Evolutionary conservation across 1,284 basidiomycete species (phyloP).

Genomic region (Ganoderma meredithae): DNA sequence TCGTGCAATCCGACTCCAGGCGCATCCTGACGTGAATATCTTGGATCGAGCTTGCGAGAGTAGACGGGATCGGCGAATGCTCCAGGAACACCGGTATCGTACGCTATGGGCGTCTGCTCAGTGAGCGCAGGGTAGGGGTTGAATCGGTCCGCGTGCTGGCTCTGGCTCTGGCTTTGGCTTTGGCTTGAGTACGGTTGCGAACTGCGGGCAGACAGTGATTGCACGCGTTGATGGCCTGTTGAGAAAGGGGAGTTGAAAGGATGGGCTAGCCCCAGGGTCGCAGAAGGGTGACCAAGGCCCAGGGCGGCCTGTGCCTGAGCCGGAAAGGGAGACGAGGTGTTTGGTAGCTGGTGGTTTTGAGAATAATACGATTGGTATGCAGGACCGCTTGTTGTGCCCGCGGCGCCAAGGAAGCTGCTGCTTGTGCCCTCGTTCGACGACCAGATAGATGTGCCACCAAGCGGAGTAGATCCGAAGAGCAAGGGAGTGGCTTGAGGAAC

Average conservation of each 20-base stretch:
- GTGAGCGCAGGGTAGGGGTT: constrained; percentile 27
- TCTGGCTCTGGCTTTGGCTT: constrained; percentile 20
- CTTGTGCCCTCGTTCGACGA: constrained; percentile 31
- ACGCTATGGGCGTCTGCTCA: constrained; percentile 25
- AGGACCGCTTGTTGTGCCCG: constrained; percentile 21
- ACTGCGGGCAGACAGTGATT: constrained; percentile 31
- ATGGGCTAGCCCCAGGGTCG: constrained; percentile 13
- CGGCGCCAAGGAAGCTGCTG: constrained; percentile 23
- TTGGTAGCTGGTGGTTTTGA: constrained; percentile 8
- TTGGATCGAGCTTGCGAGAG: constrained; percentile 23
- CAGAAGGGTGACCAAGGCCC: constrained; percentile 16
- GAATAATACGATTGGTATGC: constrained; percentile 16
- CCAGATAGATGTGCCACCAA: constrained; percentile 42
- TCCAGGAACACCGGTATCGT: constrained; percentile 32
- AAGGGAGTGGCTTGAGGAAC: constrained; percentile 38
- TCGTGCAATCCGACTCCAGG: constrained; percentile 22
- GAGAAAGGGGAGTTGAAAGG: constrained; percentile 21
- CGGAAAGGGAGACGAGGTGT: constrained; percentile 19
- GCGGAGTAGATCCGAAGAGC: constrained; percentile 41
- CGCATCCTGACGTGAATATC: constrained; percentile 27
- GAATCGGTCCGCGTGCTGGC: constrained; percentile 25
- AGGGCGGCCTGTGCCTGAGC: constrained; percentile 25
- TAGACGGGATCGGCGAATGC: constrained; percentile 34
- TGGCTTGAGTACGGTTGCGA: constrained; percentile 29
- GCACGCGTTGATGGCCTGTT: constrained; percentile 33